phyloP scores from a whole-genome alignment of 2,329 filamentous ascomycete genomes.

The Microcyclosporella mali region DNA sequence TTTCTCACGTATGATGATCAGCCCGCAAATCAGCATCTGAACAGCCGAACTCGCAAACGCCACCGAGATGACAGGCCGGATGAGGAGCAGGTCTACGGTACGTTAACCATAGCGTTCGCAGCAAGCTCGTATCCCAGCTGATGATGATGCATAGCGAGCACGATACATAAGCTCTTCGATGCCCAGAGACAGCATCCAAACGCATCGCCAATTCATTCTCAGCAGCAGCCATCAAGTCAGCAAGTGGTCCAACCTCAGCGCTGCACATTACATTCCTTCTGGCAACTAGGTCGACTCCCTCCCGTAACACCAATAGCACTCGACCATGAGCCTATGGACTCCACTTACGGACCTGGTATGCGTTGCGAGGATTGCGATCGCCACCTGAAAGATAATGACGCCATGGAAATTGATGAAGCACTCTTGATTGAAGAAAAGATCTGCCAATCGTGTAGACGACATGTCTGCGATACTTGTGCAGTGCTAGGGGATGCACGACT shows the following conservation, averaged over 20 bases:
- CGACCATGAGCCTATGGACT: neutral
- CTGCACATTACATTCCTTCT: conserved; percentile 45
- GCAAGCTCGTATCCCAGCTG: neutral
- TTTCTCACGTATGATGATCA: conserved; percentile 23
- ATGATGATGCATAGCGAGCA: conserved; percentile 34
- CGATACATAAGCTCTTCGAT: conserved; percentile 40
- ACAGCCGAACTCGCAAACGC: conserved; percentile 54
- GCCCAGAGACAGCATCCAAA: conserved; percentile 35
- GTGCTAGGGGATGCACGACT: conserved; percentile 33
- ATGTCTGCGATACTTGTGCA: conserved; percentile 40
- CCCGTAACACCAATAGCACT: conserved; percentile 16
- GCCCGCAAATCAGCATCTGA: conserved; percentile 35
- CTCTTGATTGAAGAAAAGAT: conserved; percentile 28
- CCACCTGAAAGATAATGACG: conserved; percentile 27
- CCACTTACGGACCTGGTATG: conserved; percentile 2
- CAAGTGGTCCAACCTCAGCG: conserved; percentile 31
- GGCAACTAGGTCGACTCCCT: conserved; percentile 36
- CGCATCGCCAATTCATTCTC: conserved; percentile 21
- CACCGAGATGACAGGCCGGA: conserved; percentile 54
- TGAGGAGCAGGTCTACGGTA: conserved; percentile 51
- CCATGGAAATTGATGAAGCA: conserved; percentile 31
- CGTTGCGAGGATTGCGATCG: conserved; percentile 43
- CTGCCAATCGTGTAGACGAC: conserved; percentile 35
- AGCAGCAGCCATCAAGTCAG: conserved; percentile 16
- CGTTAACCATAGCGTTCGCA: conserved; percentile 10